Evolutionary conservation across 2,329 filamentous ascomycete species (phyloP), one percentile per base, ranked within the genome.

Genomic region (Botryotinia calthae): DNA sequence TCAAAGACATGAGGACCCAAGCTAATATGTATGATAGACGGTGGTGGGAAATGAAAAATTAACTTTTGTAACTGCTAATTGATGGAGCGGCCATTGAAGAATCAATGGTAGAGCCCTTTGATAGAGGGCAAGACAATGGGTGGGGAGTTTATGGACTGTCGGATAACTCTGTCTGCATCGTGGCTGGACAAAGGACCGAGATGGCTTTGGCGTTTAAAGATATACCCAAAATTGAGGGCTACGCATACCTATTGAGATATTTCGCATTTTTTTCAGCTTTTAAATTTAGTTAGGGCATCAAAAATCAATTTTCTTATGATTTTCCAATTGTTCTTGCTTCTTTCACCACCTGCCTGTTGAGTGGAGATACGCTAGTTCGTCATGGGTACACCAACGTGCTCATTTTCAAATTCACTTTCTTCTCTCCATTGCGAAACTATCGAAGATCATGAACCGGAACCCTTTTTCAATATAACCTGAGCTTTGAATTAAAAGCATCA

Each of bases 41-140:
- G 76, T 76, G 28, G 75, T 79, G 28, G 78, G 77, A 20, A 79
- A 78, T 56, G 78, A 79, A 62, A 75, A 75, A 25, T 54, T 78
- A 16, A 65, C 72, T n/a, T 78, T 78, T 56, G 75, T 74, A 8
- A 74, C 73, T 59, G 72, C 72, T 54, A 71, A 34, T 31, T 66
- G 25, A 31, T 0, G 34, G 9, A 31, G 1, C 22, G 4, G n/a
- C 2, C 6, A 64, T 44, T 10, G 25, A 42, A 5, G 8, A 3
- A 2, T 20, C 9, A n/a, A n/a, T 37, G 14, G 37, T 28, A 44
- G 8, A 6, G n/a, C 4, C 6, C 1, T 14, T 40, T 9, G 22
- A 25, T 37, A 28, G 34, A n/a, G 25, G 22, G 4, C 25, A 28
- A 5, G 18, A 9, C 16, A 22, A 10, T n/a, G n/a, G 8, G 14